phyloP scores from a whole-genome alignment of 306 rosid species.

The Fagus crenata region DNA sequence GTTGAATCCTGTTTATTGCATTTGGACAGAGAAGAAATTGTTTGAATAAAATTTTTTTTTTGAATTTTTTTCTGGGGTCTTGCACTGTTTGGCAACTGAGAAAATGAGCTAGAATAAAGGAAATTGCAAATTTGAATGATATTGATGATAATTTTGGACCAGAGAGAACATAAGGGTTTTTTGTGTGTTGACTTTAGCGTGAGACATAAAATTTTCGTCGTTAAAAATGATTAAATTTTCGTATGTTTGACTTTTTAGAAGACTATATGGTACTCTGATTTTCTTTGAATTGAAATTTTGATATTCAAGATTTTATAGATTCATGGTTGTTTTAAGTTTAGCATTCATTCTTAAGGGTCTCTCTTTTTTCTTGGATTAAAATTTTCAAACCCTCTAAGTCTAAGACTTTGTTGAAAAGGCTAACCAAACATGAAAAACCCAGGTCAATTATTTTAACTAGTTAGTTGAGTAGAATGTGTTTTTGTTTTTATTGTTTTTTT shows the following conservation, averaged over 20 bases:
- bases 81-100: constrained; percentile 1
- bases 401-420: not conserved
- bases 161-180: not conserved
- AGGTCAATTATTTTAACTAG: not conserved
- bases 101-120: not conserved
- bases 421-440: not conserved
- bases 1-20: not conserved
- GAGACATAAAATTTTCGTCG: not conserved
- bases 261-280: not conserved
- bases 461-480: not conserved
- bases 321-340: not conserved
- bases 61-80: not conserved
- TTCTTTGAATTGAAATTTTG: not conserved
- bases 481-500: not conserved
- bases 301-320: not conserved
- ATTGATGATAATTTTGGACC: not conserved
- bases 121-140: not conserved
- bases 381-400: not conserved
- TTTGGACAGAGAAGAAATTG: not conserved
- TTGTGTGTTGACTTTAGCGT: constrained; percentile 7
- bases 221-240: not conserved
- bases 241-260: not conserved
- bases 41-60: not conserved
- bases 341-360: not conserved
- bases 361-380: not conserved